phyloP scores from a whole-genome alignment of 2,329 filamentous ascomycete species.

The Neofusicoccum parvum region DNA sequence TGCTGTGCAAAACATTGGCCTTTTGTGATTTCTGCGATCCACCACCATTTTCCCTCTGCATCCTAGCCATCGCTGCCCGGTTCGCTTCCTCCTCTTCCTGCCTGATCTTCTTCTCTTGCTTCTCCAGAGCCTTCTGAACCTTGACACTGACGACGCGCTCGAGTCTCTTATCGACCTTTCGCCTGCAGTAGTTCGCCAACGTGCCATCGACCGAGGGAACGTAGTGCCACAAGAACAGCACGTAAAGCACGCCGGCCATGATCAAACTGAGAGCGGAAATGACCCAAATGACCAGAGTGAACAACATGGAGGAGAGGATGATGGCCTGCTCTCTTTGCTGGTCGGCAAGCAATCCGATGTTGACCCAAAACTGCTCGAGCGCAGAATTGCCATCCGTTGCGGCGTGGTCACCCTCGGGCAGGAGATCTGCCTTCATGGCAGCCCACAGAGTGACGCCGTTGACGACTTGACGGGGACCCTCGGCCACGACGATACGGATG shows the following conservation, averaged over 20 bases:
- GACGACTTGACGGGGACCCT: constrained; percentile 87
- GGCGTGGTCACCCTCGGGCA: constrained; percentile 60
- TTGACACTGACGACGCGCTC: constrained; percentile 82
- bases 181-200: constrained; percentile 81
- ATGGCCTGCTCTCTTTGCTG: constrained; percentile 77
- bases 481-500: constrained; percentile 85
- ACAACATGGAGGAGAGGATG: constrained; percentile 87
- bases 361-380: constrained; percentile 78
- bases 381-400: constrained; percentile 61
- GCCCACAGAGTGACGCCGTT: constrained; percentile 88
- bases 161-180: constrained; percentile 86
- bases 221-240: constrained; percentile 90
- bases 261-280: constrained; percentile 75
- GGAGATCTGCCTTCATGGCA: constrained; percentile 74
- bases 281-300: constrained; percentile 87
- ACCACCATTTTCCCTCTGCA: constrained; percentile 51
- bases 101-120: constrained; percentile 62
- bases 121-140: constrained; percentile 84
- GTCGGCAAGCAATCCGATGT: constrained; percentile 72
- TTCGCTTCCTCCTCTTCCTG: constrained; percentile 52
- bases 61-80: constrained; percentile 23
- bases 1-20: constrained; percentile 43
- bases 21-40: constrained; percentile 27
- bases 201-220: constrained; percentile 81
- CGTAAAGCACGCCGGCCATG: constrained; percentile 75